Evolutionary conservation across 108 stramenopile species (phyloP).

Genomic region (Fragilariopsis cylindrus): DNA sequence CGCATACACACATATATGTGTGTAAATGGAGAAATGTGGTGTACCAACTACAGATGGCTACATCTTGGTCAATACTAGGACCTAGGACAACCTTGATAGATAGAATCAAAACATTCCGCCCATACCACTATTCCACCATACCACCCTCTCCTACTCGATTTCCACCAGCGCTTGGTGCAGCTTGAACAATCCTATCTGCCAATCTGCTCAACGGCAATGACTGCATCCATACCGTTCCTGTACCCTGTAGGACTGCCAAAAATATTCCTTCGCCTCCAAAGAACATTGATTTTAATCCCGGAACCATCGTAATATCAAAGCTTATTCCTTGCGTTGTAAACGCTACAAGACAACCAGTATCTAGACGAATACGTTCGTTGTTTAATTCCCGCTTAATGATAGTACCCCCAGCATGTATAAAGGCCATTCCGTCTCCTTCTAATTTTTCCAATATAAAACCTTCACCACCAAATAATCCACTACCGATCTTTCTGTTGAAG

Average conservation of each 20-base stretch:
- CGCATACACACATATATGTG: too few species aligned
- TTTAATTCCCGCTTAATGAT: slow-evolving; percentile 62
- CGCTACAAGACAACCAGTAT: slow-evolving; percentile 75
- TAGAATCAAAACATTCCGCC: too few species aligned
- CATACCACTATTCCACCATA: neutral
- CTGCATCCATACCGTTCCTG: slow-evolving; percentile 81
- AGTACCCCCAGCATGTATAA: slow-evolving; percentile 78
- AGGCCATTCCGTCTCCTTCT: slow-evolving; percentile 66
- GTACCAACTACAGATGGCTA: too few species aligned
- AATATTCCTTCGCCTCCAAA: slow-evolving; percentile 90
- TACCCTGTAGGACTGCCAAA: slow-evolving; percentile 79
- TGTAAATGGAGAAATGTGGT: too few species aligned
- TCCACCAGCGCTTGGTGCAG: slow-evolving; percentile 29
- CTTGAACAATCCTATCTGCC: slow-evolving; percentile 25
- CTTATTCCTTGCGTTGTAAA: slow-evolving; percentile 59
- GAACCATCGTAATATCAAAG: slow-evolving; percentile 67
- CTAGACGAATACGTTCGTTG: slow-evolving; percentile 68
- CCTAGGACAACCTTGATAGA: too few species aligned
- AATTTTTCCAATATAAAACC: slow-evolving; percentile 82
- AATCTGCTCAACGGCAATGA: slow-evolving; percentile 35
- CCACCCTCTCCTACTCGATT: slow-evolving; percentile 28
- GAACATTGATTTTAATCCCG: slow-evolving; percentile 81
- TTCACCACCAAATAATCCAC: slow-evolving; percentile 88
- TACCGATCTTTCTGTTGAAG: slow-evolving; percentile 64
- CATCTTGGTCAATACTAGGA: too few species aligned